These are phyloP conservation scores for Ceratobasidium sp. DNA, from an alignment of 1,284 basidiomycete species.

Conservation along the genomic window DNA sequence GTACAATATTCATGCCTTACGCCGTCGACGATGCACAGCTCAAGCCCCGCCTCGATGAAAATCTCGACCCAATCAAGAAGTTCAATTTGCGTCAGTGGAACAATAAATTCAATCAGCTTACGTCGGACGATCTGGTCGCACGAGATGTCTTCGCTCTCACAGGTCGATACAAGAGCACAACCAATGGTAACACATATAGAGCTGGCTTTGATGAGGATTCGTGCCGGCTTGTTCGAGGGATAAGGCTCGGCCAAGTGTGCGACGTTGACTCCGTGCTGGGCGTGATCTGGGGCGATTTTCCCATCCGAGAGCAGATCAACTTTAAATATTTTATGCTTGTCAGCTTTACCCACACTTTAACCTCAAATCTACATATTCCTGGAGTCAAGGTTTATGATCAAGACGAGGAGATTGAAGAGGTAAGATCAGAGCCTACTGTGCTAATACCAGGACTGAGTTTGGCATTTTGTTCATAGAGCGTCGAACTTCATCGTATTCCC, in stretches of 20 bases:
- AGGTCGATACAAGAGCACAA: not conserved
- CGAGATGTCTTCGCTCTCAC: conserved; percentile 8
- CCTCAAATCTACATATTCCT: not conserved
- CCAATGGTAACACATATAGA: not conserved
- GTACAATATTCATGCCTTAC: not conserved
- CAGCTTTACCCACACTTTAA: not conserved
- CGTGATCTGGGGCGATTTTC: not conserved
- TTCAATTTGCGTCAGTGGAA: not conserved
- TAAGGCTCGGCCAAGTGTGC: not conserved
- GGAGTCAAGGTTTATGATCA: not conserved
- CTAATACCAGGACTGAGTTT: too few relatives aligned
- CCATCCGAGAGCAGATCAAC: not conserved
- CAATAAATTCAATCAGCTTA: not conserved
- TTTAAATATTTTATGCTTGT: not conserved
- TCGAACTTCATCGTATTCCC: not conserved
- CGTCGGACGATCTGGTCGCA: not conserved
- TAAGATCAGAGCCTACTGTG: not conserved
- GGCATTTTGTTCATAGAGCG: not conserved
- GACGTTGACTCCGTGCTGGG: conserved; percentile 17
- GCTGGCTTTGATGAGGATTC: not conserved
- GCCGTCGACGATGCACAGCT: not conserved
- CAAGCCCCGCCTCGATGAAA: conserved; percentile 1
- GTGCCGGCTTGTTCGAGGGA: not conserved
- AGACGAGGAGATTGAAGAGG: not conserved
- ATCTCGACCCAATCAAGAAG: not conserved